phyloP scores from a whole-genome alignment of 306 rosid genomes.

The Quercus cerris region DNA sequence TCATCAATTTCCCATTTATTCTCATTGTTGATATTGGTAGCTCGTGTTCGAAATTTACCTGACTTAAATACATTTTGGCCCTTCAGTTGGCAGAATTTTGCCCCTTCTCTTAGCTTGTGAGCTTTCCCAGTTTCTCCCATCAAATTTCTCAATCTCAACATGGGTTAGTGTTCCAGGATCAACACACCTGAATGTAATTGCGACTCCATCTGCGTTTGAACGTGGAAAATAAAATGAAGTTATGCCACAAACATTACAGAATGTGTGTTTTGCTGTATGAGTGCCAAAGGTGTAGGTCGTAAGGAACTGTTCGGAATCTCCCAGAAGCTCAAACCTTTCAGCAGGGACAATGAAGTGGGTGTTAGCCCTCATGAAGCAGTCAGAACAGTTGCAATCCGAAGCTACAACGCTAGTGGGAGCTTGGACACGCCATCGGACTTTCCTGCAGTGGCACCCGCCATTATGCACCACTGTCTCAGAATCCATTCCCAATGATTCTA shows the following conservation, averaged over 20 bases:
- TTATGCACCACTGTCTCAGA: slow-evolving; percentile 50
- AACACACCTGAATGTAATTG: slow-evolving; percentile 66
- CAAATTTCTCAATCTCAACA: slow-evolving; percentile 49
- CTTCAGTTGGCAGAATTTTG: slow-evolving; percentile 3
- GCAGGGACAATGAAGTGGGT: slow-evolving; percentile 63
- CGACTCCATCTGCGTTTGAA: slow-evolving; percentile 84
- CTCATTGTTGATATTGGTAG: background rate
- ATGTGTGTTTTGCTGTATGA: slow-evolving; percentile 83
- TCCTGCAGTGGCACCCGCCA: slow-evolving; percentile 93
- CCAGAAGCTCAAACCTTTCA: slow-evolving; percentile 56
- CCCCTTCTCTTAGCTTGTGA: slow-evolving; percentile 28
- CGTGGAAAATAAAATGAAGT: slow-evolving; percentile 84
- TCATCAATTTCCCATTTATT: background rate
- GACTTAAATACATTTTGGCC: background rate
- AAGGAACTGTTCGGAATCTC: slow-evolving; percentile 55
- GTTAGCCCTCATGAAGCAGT: slow-evolving; percentile 74
- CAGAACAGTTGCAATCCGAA: slow-evolving; percentile 77
- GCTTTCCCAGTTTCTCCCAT: slow-evolving; percentile 75
- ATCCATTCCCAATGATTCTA: slow-evolving; percentile 46
- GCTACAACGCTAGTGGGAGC: slow-evolving; percentile 66
- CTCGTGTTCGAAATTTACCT: background rate
- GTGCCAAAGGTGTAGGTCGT: slow-evolving; percentile 76
- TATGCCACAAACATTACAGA: slow-evolving; percentile 82
- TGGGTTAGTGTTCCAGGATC: slow-evolving; percentile 70
- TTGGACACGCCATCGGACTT: slow-evolving; percentile 62